A percentile compares a stretch with the other conserved stretches of the same genome.
Evolutionary conservation across 306 rosid species (phyloP).

Genomic region (Sesbania bispinosa): DNA sequence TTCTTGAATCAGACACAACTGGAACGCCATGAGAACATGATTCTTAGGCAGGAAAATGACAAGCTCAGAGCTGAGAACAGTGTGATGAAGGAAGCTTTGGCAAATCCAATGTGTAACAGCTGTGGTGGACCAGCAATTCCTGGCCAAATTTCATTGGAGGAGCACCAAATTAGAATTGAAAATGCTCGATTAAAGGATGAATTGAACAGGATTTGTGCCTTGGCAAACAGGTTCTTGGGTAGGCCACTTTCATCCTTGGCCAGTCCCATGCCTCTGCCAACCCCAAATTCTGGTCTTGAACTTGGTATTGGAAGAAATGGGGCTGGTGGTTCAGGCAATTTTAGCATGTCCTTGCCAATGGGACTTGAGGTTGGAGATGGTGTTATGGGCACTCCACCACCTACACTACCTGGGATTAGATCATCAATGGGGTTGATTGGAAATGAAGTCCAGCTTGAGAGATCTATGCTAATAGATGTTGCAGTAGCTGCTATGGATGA

Average conservation of each 20-base stretch:
- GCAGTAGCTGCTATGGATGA: conserved; percentile 83
- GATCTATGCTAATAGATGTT: conserved; percentile 46
- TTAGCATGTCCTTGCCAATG: conserved; percentile 38
- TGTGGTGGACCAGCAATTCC: conserved; percentile 91
- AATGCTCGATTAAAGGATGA: conserved; percentile 82
- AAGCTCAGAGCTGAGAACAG: conserved; percentile 79
- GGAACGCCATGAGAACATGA: conserved; percentile 85
- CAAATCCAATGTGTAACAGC: conserved; percentile 60
- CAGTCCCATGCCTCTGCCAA: conserved; percentile 27
- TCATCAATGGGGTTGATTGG: conserved; percentile 39
- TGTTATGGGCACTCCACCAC: conserved; percentile 21
- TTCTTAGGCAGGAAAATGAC: conserved; percentile 81
- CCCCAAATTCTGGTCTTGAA: conserved; percentile 48
- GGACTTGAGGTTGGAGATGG: conserved; percentile 69
- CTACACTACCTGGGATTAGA: conserved; percentile 34
- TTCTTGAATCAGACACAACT: conserved; percentile 64
- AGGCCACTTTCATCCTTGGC: conserved; percentile 52
- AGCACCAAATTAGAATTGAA: conserved; percentile 72
- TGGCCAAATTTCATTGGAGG: conserved; percentile 71
- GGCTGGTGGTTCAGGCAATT: conserved; percentile 36
- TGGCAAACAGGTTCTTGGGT: conserved; percentile 68
- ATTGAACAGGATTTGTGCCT: conserved; percentile 47
- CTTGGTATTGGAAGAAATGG: conserved; percentile 71
- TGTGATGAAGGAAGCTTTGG: conserved; percentile 63
- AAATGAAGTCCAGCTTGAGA: conserved; percentile 40